Conservation (phyloP, 2,329 filamentous ascomycete genomes). For the Penicillium thymicola region DNA sequence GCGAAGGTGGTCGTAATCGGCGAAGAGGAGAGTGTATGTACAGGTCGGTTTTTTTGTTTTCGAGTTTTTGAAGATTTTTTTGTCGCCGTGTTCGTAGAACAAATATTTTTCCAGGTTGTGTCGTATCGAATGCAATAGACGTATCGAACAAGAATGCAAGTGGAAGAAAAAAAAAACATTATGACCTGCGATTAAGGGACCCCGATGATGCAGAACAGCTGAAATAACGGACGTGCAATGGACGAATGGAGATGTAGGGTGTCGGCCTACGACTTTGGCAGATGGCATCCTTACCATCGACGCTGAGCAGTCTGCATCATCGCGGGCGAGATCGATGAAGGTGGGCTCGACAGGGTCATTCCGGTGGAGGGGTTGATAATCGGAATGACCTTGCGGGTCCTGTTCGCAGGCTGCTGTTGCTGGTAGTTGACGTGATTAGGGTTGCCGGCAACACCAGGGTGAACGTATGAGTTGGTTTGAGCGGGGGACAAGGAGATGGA, state of each 20-base stretch:
- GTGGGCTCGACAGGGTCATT: slow-evolving; percentile 82
- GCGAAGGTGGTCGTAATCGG: slow-evolving; percentile 36
- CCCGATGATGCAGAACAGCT: slow-evolving; percentile 38
- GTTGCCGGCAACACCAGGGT: slow-evolving; percentile 64
- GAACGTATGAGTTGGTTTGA: slow-evolving; percentile 57
- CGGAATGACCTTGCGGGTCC: slow-evolving; percentile 90
- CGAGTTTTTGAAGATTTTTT: slow-evolving; percentile 27
- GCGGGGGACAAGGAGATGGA: slow-evolving; percentile 66
- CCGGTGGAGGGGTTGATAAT: slow-evolving; percentile 96
- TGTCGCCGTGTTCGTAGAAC: slow-evolving; percentile 27
- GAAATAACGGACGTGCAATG: slow-evolving; percentile 30
- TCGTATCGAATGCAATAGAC: slow-evolving; percentile 31
- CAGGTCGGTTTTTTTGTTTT: slow-evolving; percentile 32
- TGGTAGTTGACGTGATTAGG: slow-evolving; percentile 75
- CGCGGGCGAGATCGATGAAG: slow-evolving; percentile 65
- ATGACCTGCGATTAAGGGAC: slow-evolving; percentile 35
- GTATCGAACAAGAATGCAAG: slow-evolving; percentile 30
- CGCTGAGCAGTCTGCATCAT: slow-evolving; percentile 55
- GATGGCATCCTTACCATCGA: slow-evolving; percentile 37
- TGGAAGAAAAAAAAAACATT: slow-evolving; percentile 28
- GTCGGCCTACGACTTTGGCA: slow-evolving; percentile 23
- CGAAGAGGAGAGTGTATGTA: slow-evolving; percentile 32
- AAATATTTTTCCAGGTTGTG: slow-evolving; percentile 27
- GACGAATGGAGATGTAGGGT: slow-evolving; percentile 28
- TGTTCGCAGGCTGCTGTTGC: slow-evolving; percentile 89